Base-by-base conservation (phyloP, 805 yeast genomes). In the Wickerhamiella siamensis region DNA sequence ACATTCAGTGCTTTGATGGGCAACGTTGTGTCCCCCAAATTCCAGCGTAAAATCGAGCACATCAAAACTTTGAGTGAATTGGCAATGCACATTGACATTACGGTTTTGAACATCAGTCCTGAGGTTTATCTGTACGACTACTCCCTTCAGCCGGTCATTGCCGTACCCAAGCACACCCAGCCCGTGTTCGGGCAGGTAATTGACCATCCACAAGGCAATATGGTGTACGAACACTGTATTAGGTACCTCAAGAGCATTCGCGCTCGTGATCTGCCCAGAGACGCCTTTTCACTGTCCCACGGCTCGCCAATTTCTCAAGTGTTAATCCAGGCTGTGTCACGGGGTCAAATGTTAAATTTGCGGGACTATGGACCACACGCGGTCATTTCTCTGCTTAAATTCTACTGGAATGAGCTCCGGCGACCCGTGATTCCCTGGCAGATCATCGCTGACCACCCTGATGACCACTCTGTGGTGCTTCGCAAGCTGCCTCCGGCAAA, bases 41-140 rank as follows among this genome's bases (percentile, higher is more conserved):
- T 68, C 52, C 48, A 55, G 32, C 47, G 52, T 18, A 67, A 67
- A 42, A 49, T 70, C 33, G 57, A 69, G 14, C 75, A 73, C 51
- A 68, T 76, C 26, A 51, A 65, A 4, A 61, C 63, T 36, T 57
- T 79, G 29, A 61, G 74, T n/a, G 75, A 71, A 31, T 63, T 79
- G 34, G 71, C 82, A 4, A 64, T 66, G 29, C 59, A 69, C 47
- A 64, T 87, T 18, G 95, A 87, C 58, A 74, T 88, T 34, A 79
- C 93, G 3, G 70, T 70, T 42, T 60, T 88, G 36, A 77, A 87
- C 48, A 77, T 88, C 33, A 77, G 87, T 2, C 67, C 87, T 33
- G 72, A 75, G 38, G 81, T 83, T 4, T 86, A 83, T 56, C 61
- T 77, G 33, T 77, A 78, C 53, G 81, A 83, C 50, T 68, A 69